These are phyloP conservation scores for Adansonia grandidieri DNA, from an alignment of 441 rosid genomes.

Conservation along the genomic window DNA sequence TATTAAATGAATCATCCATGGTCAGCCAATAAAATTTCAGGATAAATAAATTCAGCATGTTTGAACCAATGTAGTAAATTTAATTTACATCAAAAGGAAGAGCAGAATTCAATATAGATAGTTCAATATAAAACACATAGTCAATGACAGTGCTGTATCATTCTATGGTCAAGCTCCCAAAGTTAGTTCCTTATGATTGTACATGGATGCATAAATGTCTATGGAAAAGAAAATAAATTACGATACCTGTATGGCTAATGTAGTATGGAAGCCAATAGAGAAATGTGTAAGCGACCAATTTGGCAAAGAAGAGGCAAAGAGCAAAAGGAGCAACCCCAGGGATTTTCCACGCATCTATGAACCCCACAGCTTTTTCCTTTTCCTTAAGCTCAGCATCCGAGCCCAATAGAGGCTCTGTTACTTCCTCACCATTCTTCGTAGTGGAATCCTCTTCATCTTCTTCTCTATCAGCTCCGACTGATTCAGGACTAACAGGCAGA, in stretches of 20 bases:
- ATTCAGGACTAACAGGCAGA: constrained; percentile 76
- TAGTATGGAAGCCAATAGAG: constrained; percentile 99
- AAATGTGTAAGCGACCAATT: constrained; percentile 94
- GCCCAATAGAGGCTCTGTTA: constrained; percentile 55
- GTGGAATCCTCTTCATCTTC: constrained; percentile 51
- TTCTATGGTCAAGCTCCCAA: not conserved
- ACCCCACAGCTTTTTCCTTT: constrained; percentile 62
- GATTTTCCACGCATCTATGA: constrained; percentile 93
- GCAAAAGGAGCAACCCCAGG: constrained; percentile 98
- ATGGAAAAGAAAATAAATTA: not conserved
- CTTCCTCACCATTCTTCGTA: constrained; percentile 52
- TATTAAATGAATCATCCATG: constrained; percentile 4
- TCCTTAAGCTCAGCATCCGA: constrained; percentile 46
- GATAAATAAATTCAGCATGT: not conserved
- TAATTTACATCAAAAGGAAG: not conserved
- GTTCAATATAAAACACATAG: not conserved
- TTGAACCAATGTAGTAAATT: not conserved
- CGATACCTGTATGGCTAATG: constrained; percentile 85
- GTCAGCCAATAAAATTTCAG: not conserved
- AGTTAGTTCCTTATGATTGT: not conserved
- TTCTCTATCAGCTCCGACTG: constrained; percentile 62
- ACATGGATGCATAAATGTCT: not conserved
- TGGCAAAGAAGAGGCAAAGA: constrained; percentile 88
- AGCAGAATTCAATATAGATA: not conserved
- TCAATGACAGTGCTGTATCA: not conserved